Evolutionary conservation across 2,329 filamentous ascomycete species (phyloP).

Genomic region (Ceratocystis destructans): DNA sequence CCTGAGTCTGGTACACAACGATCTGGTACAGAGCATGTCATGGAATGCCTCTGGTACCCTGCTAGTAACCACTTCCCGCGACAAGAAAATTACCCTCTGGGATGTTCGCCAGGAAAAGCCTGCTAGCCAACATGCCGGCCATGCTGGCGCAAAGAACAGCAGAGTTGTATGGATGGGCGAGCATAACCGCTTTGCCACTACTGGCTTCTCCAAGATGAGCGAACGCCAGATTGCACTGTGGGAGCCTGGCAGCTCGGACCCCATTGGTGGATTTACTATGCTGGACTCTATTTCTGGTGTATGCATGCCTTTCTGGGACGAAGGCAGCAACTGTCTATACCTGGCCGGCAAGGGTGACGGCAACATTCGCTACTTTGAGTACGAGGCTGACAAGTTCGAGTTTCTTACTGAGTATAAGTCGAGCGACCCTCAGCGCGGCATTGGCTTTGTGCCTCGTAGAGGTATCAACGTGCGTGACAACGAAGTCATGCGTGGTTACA

Average conservation of each 20-base stretch:
- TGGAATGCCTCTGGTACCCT: slow-evolving; percentile 85
- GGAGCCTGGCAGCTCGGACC: slow-evolving; percentile 77
- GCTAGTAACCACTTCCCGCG: slow-evolving; percentile 82
- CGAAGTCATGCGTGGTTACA: slow-evolving; percentile 89
- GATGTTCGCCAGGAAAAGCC: slow-evolving; percentile 87
- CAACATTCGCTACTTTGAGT: slow-evolving; percentile 98
- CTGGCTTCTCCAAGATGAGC: slow-evolving; percentile 96
- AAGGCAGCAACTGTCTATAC: slow-evolving; percentile 88
- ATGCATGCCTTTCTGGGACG: slow-evolving; percentile 99
- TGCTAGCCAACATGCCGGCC: slow-evolving; percentile 70
- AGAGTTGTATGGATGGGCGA: slow-evolving; percentile 95
- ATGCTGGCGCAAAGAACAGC: slow-evolving; percentile 93
- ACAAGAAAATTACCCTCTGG: slow-evolving; percentile 98
- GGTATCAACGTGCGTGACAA: slow-evolving; percentile 95
- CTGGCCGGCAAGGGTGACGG: slow-evolving; percentile 96
- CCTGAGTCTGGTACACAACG: slow-evolving; percentile 67
- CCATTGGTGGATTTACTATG: slow-evolving; percentile 77
- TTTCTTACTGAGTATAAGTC: slow-evolving; percentile 96
- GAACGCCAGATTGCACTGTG: slow-evolving; percentile 91
- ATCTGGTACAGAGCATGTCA: slow-evolving; percentile 88
- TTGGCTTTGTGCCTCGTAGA: slow-evolving; percentile 88
- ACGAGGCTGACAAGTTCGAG: slow-evolving; percentile 97
- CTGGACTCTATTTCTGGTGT: slow-evolving; percentile 95
- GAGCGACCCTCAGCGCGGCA: slow-evolving; percentile 80
- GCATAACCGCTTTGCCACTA: slow-evolving; percentile 88